Evolutionary conservation across 495 filamentous ascomycete genomes (phyloP).

Genomic region (Ramalina peruviana): DNA sequence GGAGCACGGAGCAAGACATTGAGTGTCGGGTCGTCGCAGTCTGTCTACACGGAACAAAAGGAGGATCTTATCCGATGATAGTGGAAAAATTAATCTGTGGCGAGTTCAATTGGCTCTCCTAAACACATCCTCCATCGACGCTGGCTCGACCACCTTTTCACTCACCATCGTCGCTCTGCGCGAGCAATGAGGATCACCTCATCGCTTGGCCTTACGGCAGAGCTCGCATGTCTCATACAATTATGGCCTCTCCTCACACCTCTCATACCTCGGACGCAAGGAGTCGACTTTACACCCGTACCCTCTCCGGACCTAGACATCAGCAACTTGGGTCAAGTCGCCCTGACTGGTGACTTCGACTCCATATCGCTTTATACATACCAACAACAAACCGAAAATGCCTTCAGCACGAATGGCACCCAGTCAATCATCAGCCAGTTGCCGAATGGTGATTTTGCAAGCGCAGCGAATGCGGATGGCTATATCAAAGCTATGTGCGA

Average conservation of each 20-base stretch:
- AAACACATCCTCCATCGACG: not conserved
- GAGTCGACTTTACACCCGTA: constrained; percentile 55
- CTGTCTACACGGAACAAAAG: not conserved
- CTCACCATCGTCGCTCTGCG: constrained; percentile 30
- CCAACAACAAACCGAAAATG: constrained; percentile 57
- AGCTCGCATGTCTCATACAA: constrained; percentile 26
- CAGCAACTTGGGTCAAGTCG: constrained; percentile 65
- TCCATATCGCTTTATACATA: constrained; percentile 84
- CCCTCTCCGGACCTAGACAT: constrained; percentile 72
- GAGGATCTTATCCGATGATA: not conserved
- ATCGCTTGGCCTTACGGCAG: constrained; percentile 41
- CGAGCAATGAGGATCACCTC: constrained; percentile 41
- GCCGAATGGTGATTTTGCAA: constrained; percentile 73
- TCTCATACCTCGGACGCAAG: constrained; percentile 33
- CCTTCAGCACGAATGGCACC: constrained; percentile 56
- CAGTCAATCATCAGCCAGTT: constrained; percentile 68
- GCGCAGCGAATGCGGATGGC: constrained; percentile 61
- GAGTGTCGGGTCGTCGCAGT: no score
- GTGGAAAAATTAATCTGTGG: not conserved
- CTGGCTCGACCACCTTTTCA: constrained; percentile 2
- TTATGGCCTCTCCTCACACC: constrained; percentile 27
- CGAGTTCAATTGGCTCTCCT: constrained; percentile 1
- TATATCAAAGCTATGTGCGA: constrained; percentile 78
- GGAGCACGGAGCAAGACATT: no score
- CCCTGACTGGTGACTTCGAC: constrained; percentile 79